A percentile compares a stretch with the other conserved stretches of the same genome.
phyloP scores from a whole-genome alignment of 371 early-diverging fungal genomes.

The Basidiobolus meristosporus region DNA sequence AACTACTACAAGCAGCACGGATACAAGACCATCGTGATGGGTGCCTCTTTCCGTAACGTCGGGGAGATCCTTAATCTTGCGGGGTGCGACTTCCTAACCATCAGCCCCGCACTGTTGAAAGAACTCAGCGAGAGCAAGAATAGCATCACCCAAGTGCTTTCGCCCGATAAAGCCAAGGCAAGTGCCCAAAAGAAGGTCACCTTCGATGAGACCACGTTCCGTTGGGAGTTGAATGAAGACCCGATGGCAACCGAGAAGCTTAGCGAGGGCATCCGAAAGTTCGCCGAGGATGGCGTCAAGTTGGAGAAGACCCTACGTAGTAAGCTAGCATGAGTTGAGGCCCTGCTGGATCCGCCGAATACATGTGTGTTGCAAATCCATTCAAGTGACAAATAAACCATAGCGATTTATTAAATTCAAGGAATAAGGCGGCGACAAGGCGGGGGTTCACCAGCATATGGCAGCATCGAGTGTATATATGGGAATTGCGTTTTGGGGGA shows the following conservation, averaged over 20 bases:
- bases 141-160: constrained; percentile 45
- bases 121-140: constrained; percentile 46
- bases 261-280: constrained; percentile 89
- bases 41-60: constrained; percentile 93
- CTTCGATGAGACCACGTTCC: constrained; percentile 73
- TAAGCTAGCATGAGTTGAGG: no score
- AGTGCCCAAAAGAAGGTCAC: constrained; percentile 31
- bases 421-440: no score
- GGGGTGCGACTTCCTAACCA: constrained; percentile 93
- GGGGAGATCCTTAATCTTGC: constrained; percentile 91
- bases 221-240: constrained; percentile 94
- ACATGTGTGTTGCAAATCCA: no score
- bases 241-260: constrained; percentile 96
- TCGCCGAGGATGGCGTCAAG: constrained; percentile 11
- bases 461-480: no score
- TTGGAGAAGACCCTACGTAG: no score
- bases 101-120: constrained; percentile 71
- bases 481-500: no score
- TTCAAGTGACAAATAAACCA: no score
- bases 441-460: no score
- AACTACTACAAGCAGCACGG: constrained; percentile 95
- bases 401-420: no score
- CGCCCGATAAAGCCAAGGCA: constrained; percentile 37
- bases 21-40: constrained; percentile 98
- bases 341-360: no score